Evolutionary conservation across 371 early-diverging fungal species (phyloP).

Genomic region (Rhizopus microsporus): DNA sequence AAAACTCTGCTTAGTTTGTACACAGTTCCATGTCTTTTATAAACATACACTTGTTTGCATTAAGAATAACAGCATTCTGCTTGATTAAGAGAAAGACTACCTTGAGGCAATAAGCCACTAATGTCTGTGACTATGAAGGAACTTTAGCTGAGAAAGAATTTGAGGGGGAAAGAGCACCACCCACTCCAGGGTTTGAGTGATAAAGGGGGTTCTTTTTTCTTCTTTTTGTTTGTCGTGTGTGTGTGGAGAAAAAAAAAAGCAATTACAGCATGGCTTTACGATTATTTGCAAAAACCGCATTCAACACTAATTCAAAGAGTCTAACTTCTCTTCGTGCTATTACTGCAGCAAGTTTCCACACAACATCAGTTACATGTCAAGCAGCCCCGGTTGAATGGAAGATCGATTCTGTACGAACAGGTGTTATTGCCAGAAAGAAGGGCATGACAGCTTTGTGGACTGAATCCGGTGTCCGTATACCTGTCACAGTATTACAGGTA

Average conservation of each 20-base stretch:
- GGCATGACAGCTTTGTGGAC: conserved; percentile 97
- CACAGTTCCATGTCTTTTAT: no score
- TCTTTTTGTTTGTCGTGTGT: background rate
- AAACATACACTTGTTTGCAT: no score
- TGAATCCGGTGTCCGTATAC: conserved; percentile 87
- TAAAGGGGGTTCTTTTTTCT: no score
- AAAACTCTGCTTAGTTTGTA: no score
- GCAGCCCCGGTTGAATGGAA: conserved; percentile 41
- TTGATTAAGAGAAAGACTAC: no score
- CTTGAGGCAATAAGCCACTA: background rate
- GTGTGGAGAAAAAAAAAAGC: background rate
- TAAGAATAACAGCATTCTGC: background rate
- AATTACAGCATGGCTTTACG: conserved; percentile 12
- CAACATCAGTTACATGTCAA: conserved; percentile 23
- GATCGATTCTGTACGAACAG: conserved; percentile 61
- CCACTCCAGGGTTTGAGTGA: background rate
- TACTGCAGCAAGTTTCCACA: conserved; percentile 36
- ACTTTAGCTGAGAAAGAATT: background rate
- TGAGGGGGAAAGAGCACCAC: background rate
- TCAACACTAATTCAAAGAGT: conserved; percentile 2
- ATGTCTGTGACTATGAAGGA: background rate
- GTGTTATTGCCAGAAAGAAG: conserved; percentile 86
- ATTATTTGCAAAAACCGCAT: conserved; percentile 17
- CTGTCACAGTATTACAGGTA: conserved; percentile 94
- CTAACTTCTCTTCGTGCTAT: conserved; percentile 17